A percentile compares a stretch with the other conserved stretches of the same genome.
phyloP scores from a whole-genome alignment of 176 grass and related monocot species.

The Rhipidocladum racemiflorum region DNA sequence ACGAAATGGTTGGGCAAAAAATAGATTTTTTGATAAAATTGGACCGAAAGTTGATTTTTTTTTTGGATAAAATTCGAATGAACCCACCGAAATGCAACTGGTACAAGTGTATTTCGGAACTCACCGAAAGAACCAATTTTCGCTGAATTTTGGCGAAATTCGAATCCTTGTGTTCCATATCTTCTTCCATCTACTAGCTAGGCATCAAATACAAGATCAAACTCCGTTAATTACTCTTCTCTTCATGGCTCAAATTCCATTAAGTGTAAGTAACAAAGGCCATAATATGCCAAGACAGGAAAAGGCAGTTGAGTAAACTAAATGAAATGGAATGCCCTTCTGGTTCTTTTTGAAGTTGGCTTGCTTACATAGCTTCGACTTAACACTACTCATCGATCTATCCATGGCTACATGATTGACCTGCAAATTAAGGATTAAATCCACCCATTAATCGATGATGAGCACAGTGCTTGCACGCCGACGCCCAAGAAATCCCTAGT shows the following conservation, averaged over 20 bases:
- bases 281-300: conserved; percentile 19
- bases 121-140: too few species aligned
- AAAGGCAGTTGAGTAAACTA: conserved; percentile 6
- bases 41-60: too few species aligned
- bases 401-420: not conserved
- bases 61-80: too few species aligned
- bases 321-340: not conserved
- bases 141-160: too few species aligned
- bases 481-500: conserved; percentile 94
- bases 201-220: conserved; percentile 1
- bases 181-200: not conserved
- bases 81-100: too few species aligned
- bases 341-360: not conserved
- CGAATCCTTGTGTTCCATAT: not conserved
- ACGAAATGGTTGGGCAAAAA: too few species aligned
- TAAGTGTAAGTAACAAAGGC: not conserved
- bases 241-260: not conserved
- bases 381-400: conserved; percentile 13
- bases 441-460: conserved; percentile 63
- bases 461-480: conserved; percentile 72
- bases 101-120: too few species aligned
- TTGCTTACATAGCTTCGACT: conserved; percentile 25
- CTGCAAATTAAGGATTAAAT: conserved; percentile 40
- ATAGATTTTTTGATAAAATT: too few species aligned
- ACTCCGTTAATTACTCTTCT: not conserved